Percentiles rank a stretch among this genome's conserved stretches.
phyloP scores from a whole-genome alignment of 805 yeast species.

The Diddensiella transvaalensis region DNA sequence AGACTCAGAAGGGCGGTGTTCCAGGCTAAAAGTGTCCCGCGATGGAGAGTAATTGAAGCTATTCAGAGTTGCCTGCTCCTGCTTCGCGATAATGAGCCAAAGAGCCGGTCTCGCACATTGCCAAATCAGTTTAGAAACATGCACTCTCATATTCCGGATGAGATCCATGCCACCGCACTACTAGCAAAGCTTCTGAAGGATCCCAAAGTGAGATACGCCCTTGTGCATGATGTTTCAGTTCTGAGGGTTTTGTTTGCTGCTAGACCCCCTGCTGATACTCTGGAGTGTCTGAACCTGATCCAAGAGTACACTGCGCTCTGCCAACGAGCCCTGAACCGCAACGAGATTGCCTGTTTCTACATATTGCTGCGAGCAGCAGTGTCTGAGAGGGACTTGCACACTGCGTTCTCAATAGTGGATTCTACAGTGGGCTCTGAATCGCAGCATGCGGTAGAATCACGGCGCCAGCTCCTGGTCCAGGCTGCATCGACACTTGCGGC shows the following conservation, averaged over 20 bases:
- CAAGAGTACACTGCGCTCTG: neutral
- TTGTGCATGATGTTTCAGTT: neutral
- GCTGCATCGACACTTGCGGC: neutral
- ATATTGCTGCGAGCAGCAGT: neutral
- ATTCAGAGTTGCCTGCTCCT: constrained; percentile 2
- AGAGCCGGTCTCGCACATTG: neutral
- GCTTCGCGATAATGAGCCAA: neutral
- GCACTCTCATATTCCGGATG: neutral
- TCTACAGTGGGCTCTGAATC: neutral
- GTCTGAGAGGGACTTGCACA: neutral
- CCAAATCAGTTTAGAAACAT: neutral
- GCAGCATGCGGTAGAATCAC: neutral
- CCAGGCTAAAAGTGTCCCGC: neutral
- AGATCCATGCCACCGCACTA: neutral
- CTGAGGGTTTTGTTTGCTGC: neutral
- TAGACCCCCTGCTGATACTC: neutral
- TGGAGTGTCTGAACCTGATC: neutral
- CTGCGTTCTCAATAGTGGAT: neutral
- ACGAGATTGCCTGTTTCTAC: neutral
- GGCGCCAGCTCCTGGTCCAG: neutral
- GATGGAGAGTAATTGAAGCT: neutral
- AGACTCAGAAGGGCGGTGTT: constrained; percentile 14
- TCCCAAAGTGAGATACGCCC: neutral
- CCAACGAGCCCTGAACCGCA: neutral
- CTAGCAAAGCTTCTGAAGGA: neutral